Base-by-base conservation (phyloP, 2,329 filamentous ascomycete species). In the Xylariaceae sp. region DNA sequence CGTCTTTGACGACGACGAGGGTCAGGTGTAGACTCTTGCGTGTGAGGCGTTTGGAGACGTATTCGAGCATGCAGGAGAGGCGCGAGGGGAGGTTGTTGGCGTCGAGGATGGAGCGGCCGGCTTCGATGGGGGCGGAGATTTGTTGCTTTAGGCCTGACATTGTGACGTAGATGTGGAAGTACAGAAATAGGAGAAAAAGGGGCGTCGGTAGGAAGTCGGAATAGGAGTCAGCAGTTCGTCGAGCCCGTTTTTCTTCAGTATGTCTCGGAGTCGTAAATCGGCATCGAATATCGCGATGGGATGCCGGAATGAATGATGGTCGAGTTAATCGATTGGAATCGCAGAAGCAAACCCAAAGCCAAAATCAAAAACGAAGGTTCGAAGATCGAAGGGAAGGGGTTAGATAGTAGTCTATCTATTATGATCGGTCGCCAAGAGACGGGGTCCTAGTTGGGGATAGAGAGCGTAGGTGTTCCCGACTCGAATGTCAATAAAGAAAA, bases 41-140 rank as follows among this genome's bases (percentile, higher is more conserved):
- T 10, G 82, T 78, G 18, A 88, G 76, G 17, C 80, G 77, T 62
- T 75, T 76, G 0, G 85, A 85, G 11, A 78, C 76, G 66, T 85
- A 84, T 59, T 86, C 83, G 35, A 88, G 77, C 30, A 83, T 83
- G 3, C 77, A 76, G 9, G 73, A 77, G 57, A 87, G 70, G 49
- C 78, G 75, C n/a, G 77, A 72, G 1, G 84, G 83, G n/a, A 87
- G 76, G 60, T 80, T 78, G 64, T 84, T 78, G 39, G 76, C 75
- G 66, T 86, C 81, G 60, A 85, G 78, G 57, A 87, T 75, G 17
- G 84, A 86, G 48, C 76, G 74, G 15, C 84, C 84, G 34, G 84
- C 84, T 75, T 87, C 85, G 58, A 88, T 78, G 11, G 85, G 84
- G 53, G 82, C 80, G 1, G 84, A 87, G 67, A 87, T 87, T 58